These are phyloP conservation scores for Sonneratia caseolaris DNA, from an alignment of 345 rosid species.

Conservation along the genomic window DNA sequence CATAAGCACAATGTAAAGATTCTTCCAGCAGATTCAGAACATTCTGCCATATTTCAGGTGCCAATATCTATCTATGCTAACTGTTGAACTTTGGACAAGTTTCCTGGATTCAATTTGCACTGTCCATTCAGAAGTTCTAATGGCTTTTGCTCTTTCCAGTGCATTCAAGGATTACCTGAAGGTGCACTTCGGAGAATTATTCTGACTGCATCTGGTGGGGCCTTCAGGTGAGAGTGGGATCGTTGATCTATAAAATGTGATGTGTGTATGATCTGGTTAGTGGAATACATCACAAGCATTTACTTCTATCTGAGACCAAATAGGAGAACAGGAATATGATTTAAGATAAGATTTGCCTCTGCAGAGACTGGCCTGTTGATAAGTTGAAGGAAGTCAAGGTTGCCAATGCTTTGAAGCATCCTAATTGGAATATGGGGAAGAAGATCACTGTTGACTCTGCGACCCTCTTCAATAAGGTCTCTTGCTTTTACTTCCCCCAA, in stretches of 20 bases:
- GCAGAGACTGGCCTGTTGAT: constrained; percentile 84
- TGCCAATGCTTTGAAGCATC: constrained; percentile 96
- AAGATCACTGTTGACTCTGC: constrained; percentile 96
- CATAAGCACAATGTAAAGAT: constrained; percentile 80
- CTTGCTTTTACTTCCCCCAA: not conserved
- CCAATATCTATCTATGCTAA: constrained; percentile 1
- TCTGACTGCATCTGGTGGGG: constrained; percentile 96
- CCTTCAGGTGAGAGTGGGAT: constrained; percentile 59
- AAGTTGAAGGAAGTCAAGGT: constrained; percentile 85
- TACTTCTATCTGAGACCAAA: not conserved
- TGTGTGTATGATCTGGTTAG: not conserved
- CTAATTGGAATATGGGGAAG: constrained; percentile 95
- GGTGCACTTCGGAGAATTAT: constrained; percentile 79
- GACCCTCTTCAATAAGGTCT: constrained; percentile 91
- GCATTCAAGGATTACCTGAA: constrained; percentile 90
- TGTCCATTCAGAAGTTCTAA: constrained; percentile 2
- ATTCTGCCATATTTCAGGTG: constrained; percentile 98
- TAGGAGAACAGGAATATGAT: not conserved
- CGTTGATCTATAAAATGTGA: not conserved
- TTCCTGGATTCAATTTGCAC: not conserved
- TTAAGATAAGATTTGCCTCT: not conserved
- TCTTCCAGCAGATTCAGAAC: constrained; percentile 98
- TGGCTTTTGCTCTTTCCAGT: constrained; percentile 37
- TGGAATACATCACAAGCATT: not conserved
- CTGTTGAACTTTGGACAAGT: not conserved